Evolutionary conservation across 2,329 filamentous ascomycete genomes (phyloP), one percentile per base, ranked within the genome.

Genomic region (Aspergillus luchuensis): DNA sequence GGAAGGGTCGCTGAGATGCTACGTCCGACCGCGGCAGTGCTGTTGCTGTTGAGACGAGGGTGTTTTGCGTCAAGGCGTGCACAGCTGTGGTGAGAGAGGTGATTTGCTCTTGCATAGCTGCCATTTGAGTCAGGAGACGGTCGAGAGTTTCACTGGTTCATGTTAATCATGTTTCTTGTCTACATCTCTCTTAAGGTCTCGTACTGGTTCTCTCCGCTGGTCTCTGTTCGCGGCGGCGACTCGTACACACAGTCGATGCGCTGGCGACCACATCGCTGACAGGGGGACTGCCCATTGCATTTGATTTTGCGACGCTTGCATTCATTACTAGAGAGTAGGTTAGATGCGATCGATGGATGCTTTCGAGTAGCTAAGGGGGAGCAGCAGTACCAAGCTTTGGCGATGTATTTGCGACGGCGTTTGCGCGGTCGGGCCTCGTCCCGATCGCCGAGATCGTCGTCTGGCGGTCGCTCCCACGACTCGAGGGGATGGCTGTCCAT

Each of bases 61-160:
- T 63, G 49, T 60, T 58, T 78, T 79, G 53, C 67, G 89, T 87
- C 47, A 96, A 80, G 38, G 83, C 79, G 68, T 84, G 89, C 69
- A 97, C 82, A 66, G 85, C 90, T 58, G 87, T 85, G 69, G 88
- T 90, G 45, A 97, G 83, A 62, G 84, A 83, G 51, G 89, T 86
- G 67, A 97, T 89, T 75, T 97, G 92, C 57, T 93, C 89, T 50
- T 75, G 72, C 72, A 75, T 74, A 2, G 65, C 66, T 19, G 52
- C 66, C 67, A 76, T 73, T 53, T 74, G 72, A 1, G 68, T 65
- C 33, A 72, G 69, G 1, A 76, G 62, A 25, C 58, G 67, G 33
- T 71, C 67, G 8, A 74, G 66, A 1, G 52, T 55, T 28, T 38
- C 56, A 3, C 51, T 50, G 11, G 21, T 4, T 45, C 5, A 15